Evolutionary conservation across 306 rosid genomes (phyloP).

Genomic region (Canavalia gladiata): DNA sequence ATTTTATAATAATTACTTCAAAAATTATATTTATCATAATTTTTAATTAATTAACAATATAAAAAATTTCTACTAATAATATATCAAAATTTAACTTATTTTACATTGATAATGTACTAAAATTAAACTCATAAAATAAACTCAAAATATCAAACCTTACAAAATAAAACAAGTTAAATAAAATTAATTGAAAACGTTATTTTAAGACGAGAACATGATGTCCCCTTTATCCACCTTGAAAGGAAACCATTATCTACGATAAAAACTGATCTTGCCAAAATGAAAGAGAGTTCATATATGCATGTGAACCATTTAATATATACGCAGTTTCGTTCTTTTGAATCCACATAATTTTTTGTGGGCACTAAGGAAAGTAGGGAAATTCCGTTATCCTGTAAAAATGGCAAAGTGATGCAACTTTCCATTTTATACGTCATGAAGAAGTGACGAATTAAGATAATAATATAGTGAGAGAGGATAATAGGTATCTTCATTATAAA

Average conservation of each 20-base stretch:
- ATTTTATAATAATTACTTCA: too few relatives aligned
- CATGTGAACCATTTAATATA: conserved; percentile 11
- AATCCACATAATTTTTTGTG: conserved; percentile 9
- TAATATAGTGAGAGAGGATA: not conserved
- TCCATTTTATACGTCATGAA: conserved; percentile 43
- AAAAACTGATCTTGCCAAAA: not conserved
- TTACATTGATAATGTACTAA: too few relatives aligned
- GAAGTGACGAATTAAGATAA: conserved; percentile 32
- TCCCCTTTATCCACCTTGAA: conserved; percentile 48
- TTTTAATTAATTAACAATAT: too few relatives aligned
- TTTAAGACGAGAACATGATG: conserved; percentile 28
- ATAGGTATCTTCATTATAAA: conserved; percentile 16
- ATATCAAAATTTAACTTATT: too few relatives aligned
- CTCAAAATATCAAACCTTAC: conserved; percentile 11
- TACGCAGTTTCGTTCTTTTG: not conserved
- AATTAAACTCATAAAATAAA: not conserved
- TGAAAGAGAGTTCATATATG: not conserved
- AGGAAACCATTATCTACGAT: conserved; percentile 38
- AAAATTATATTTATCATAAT: too few relatives aligned
- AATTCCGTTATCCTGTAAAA: conserved; percentile 4
- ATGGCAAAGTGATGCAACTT: conserved; percentile 41
- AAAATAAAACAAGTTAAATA: conserved; percentile 13
- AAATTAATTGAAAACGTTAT: conserved; percentile 2
- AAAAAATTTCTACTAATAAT: too few relatives aligned
- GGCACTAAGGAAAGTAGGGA: conserved; percentile 35